Conservation (phyloP, 2,329 filamentous ascomycete genomes). For the Calonectria pseudoturangicola region DNA sequence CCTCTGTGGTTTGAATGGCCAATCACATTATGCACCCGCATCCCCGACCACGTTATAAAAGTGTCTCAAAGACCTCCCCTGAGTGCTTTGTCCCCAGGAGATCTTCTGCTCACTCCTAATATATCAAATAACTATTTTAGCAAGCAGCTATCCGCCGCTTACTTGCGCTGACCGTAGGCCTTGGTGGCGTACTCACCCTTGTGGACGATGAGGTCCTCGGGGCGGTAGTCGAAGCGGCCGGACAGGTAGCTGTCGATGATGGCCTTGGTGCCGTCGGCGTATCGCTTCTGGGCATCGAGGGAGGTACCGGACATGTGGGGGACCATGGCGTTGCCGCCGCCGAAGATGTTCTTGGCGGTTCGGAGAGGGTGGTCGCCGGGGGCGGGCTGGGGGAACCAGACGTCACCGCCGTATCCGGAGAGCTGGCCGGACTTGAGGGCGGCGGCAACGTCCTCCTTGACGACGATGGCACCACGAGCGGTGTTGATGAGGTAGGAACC, state of each 20-base stretch:
- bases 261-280: constrained; percentile 89
- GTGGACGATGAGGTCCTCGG: constrained; percentile 93
- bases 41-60: constrained; percentile 12
- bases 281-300: constrained; percentile 97
- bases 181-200: constrained; percentile 95
- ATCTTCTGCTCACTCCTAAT: constrained; percentile 5
- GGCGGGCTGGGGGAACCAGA: constrained; percentile 99
- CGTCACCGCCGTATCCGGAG: constrained; percentile 90
- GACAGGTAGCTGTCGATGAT: constrained; percentile 95
- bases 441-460: constrained; percentile 98
- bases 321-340: constrained; percentile 98
- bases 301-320: constrained; percentile 99
- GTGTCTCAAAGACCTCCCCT: background rate
- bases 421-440: constrained; percentile 95
- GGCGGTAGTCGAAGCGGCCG: constrained; percentile 90
- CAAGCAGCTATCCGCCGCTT: constrained; percentile 31
- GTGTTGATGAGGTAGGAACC: constrained; percentile 99
- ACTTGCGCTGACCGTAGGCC: constrained; percentile 85
- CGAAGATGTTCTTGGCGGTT: constrained; percentile 94
- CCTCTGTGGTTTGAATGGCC: background rate
- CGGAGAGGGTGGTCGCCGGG: constrained; percentile 95
- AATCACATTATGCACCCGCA: constrained; percentile 24
- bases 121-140: constrained; percentile 28
- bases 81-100: no score
- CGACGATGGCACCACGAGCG: constrained; percentile 97